Base-by-base conservation (phyloP, 768 basidiomycete genomes). In the Boletus rubropictus region DNA sequence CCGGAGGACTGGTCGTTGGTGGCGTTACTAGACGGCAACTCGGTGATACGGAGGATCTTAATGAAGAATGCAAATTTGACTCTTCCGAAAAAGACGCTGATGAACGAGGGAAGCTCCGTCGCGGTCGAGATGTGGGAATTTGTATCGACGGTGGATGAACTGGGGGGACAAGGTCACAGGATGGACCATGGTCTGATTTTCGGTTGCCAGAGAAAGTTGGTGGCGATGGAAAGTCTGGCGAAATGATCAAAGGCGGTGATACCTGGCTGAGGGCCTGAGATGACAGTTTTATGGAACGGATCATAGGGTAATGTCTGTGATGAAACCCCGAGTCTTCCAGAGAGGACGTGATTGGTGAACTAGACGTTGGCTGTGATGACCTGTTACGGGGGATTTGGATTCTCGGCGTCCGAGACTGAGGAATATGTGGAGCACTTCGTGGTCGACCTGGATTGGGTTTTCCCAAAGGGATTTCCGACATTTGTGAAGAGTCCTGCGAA, bases 271-370 rank as follows among this genome's bases (percentile, higher is more conserved):
- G 24, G 28, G 32, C 39, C 3, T n/a, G 48, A 42, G 29, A 39
- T 15, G 40, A 21, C 7, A 10, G 15, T 11, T 12, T 49, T 15
- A 37, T 11, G 1, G 53, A 20, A 0, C 40, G 33, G 11, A 59
- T 52, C 18, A 38, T 40, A 10, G 27, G 18, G 21, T 29, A 35
- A 12, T 49, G 36, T 62, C 39, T 44, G 42, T 21, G 6, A 37
- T 44, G 39, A 32, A 5, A 1, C 17, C 41, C 51, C 2, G 50
- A 38, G 2, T 62, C 60, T 28, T 62, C 60, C 5, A 51, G 40
- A 8, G 60, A 60, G 42, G 52, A 56, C 17, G 50, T 40, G 24
- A 45, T 22, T 2, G 56, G 53, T 11, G 59, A 60, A 24, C 31
- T 50, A 3, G 42, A 35, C 11, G 18, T 8, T 20, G 36, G 44